Evolutionary conservation across 2,329 filamentous ascomycete species (phyloP).

Genomic region (Didymella arachidicola): DNA sequence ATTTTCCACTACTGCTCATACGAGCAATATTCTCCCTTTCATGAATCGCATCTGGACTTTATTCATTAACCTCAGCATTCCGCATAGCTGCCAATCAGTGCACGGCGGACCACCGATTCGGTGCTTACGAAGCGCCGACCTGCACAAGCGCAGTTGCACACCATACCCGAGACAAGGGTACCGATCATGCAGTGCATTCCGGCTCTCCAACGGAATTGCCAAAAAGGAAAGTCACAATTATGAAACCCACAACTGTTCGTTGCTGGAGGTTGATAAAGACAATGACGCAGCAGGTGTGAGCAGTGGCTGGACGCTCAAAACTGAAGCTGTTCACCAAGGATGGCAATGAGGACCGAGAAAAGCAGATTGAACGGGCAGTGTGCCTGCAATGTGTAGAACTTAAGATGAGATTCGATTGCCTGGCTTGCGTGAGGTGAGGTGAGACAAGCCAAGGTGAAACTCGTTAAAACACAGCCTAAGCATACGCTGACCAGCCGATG

Average conservation of each 20-base stretch:
- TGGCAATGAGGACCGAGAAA: neutral
- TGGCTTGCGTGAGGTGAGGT: neutral
- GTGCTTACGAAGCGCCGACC: constrained; percentile 10
- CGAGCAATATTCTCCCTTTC: neutral
- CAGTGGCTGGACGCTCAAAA: constrained; percentile 2
- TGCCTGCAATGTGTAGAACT: neutral
- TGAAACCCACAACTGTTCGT: neutral
- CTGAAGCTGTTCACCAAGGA: neutral
- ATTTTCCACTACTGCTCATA: neutral
- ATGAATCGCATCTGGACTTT: neutral
- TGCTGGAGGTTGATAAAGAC: neutral
- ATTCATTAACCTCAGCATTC: neutral
- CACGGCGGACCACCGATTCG: neutral
- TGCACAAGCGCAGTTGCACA: constrained; percentile 7
- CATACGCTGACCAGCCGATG: neutral
- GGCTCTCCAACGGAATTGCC: constrained; percentile 32
- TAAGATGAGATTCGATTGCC: neutral
- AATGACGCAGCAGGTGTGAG: constrained; percentile 4
- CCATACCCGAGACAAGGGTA: constrained; percentile 13
- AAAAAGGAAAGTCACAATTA: neutral
- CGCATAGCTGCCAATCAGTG: constrained; percentile 1
- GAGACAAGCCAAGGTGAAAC: neutral
- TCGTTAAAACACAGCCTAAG: neutral
- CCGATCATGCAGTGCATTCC: constrained; percentile 10
- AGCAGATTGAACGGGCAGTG: neutral